These are phyloP conservation scores for Tetrahymena thermophila DNA, from an alignment of 73 alveolate genomes.

Conservation along the genomic window DNA sequence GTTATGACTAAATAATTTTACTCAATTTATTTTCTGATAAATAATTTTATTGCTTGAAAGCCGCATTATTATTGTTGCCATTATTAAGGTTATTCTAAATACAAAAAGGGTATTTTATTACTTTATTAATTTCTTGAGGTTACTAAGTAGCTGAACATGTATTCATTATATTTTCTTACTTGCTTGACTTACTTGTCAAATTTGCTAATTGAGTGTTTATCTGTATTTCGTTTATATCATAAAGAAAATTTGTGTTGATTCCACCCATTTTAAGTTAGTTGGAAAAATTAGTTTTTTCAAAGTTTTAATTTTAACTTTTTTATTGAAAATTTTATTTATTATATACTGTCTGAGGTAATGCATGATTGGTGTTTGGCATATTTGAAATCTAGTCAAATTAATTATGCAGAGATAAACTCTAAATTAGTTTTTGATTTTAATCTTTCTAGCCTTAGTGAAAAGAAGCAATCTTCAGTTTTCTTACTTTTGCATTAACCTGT, in stretches of 20 bases:
- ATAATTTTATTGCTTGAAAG: neutral
- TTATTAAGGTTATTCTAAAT: neutral
- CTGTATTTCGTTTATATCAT: neutral
- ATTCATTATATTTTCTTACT: neutral
- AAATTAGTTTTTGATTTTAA: neutral
- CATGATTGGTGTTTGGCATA: neutral
- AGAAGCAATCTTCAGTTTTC: neutral
- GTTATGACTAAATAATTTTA: neutral
- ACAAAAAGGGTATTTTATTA: neutral
- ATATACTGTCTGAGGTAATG: neutral
- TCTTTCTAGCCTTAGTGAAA: neutral
- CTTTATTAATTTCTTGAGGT: neutral
- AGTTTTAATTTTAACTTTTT: neutral
- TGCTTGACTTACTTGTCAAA: neutral
- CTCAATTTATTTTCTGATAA: neutral
- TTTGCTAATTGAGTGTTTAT: neutral
- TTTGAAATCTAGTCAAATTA: neutral
- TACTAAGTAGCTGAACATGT: neutral
- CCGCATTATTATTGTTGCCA: neutral
- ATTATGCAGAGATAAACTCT: neutral
- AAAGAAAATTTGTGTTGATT: neutral
- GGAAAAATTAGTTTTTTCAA: neutral
- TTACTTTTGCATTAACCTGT: neutral
- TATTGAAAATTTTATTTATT: neutral
- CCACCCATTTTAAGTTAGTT: neutral